Evolutionary conservation across 2,329 filamentous ascomycete genomes (phyloP), one percentile per base, ranked within the genome.

Genomic region (Monilinia polystroma): DNA sequence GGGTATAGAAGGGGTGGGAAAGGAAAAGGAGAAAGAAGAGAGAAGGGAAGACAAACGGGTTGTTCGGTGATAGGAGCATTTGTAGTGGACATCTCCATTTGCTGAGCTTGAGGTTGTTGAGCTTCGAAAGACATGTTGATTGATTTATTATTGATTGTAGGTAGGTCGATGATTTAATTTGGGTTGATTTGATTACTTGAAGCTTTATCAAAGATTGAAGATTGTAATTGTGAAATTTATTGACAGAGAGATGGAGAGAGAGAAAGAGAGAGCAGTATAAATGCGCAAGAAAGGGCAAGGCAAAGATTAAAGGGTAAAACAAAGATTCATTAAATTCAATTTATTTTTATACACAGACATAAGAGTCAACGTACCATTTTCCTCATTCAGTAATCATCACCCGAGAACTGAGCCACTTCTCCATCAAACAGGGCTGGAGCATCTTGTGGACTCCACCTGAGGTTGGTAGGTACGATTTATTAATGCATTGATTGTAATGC

Each of bases 31-130:
- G 7, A 14, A 53, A 7, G 52, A 32, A 12, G 11, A 4, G 16
- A n/a, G 12, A 26, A 38, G 45, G 55, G 4, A 62, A 51, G 8
- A 66, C 64, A n/a, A 62, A 66, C 64, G 43, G 64, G 64, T 62
- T 66, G 64, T 26, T 66, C 64, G 26, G 64, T 66, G 47, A 66
- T 52, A n/a, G 64, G 55, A 53, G 11, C 55, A 35, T 52, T 52
- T 43, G 43, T n/a, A 29, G 63, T 53, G 3, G 64, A 41, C 55
- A 66, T 59, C 35, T 66, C 64, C 64, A 66, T 66, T 53, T 66
- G 64, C 20, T 66, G 64, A 43, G 55, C 56, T 66, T 66, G 64
- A 2, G 64, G 64, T 66, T 66, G 64, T 62, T 66, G 64, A 26
- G 55, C 23, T 66, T 66, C 64, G 43, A 66, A 38, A 60, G 64